phyloP scores from a whole-genome alignment of 2,329 filamentous ascomycete genomes.

The Bimuria novae-zelandiae region DNA sequence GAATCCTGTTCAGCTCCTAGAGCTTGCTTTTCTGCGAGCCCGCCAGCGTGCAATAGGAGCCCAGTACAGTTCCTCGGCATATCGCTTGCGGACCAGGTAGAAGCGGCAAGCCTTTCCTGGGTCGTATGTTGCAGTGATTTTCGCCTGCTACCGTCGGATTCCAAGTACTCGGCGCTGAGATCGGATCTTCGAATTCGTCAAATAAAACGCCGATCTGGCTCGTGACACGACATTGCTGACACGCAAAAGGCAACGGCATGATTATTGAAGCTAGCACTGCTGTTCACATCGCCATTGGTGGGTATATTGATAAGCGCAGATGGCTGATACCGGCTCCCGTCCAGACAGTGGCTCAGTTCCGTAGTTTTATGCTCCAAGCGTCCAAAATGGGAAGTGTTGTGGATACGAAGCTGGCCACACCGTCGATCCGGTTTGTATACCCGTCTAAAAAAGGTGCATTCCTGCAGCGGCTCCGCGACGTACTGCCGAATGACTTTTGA shows the following conservation, averaged over 20 bases:
- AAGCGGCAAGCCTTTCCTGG: neutral
- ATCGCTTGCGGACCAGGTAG: neutral
- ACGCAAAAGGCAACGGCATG: too few relatives aligned
- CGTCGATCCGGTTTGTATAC: constrained; percentile 12
- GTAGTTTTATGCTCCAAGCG: constrained; percentile 1
- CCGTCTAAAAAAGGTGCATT: constrained; percentile 3
- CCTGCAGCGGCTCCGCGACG: constrained; percentile 14
- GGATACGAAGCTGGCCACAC: constrained; percentile 5
- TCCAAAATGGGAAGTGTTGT: neutral
- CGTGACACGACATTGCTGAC: neutral
- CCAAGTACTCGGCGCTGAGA: neutral
- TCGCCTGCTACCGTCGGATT: neutral
- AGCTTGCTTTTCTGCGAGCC: neutral
- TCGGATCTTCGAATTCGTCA: neutral
- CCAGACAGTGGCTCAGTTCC: neutral
- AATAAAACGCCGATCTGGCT: neutral
- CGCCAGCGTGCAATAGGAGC: neutral
- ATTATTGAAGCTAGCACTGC: neutral
- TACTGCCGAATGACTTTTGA: constrained; percentile 8
- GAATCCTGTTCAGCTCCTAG: neutral
- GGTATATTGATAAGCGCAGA: neutral
- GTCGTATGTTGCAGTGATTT: neutral
- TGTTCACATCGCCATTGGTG: neutral
- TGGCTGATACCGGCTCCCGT: neutral
- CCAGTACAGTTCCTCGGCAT: neutral